Evolutionary conservation across 1,284 basidiomycete species (phyloP), one percentile per base, ranked within the genome.

Genomic region (Trichosporon asahii): DNA sequence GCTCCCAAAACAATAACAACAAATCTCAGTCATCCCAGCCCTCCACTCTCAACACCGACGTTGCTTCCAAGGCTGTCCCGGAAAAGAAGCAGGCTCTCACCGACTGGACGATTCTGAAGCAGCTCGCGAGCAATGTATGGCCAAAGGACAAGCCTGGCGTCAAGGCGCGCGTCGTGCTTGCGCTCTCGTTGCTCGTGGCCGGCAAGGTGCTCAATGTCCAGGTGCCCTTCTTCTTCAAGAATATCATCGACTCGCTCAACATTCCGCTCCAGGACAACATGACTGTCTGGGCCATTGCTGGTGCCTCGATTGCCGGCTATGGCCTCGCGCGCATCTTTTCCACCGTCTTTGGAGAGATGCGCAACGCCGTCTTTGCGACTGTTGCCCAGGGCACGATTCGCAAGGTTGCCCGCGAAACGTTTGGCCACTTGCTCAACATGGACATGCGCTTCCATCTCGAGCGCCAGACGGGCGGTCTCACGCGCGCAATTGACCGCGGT

Each of bases 131-230:
- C 2, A 87, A 89, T 72, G 85, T 88, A 37, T 89, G 88, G 88
- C 88, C 88, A 0, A 86, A 85, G 73, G 84, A 84, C 23, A 85
- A 87, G 68, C 79, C 78, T 60, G 77, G 80, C 5, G 86, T 87
- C 66, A 88, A 88, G 73, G 85, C 88, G 64, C 89, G 95, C 4
- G 96, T 99, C 5, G 76, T 98, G 0, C 81, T 92, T 5, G 97
- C 97, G 0, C 88, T 99, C 64, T 87, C 85, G 0, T 84, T 99
- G 68, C 86, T 99, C 44, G 86, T 98, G 44, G 86, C 88, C 6
- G 95, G 94, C 67, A 99, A 99, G 88, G 92, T 95, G 31, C 85
- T 98, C 70, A 99, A 98, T 80, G 96, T 99, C 0, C 96, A 98
- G 87, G 95, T 99, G 5, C 96, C 97, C 0, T 89, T 95, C 75